Evolutionary conservation across 2,329 filamentous ascomycete species (phyloP), one percentile per base, ranked within the genome.

Genomic region (Cylindrodendrum hubeiense): DNA sequence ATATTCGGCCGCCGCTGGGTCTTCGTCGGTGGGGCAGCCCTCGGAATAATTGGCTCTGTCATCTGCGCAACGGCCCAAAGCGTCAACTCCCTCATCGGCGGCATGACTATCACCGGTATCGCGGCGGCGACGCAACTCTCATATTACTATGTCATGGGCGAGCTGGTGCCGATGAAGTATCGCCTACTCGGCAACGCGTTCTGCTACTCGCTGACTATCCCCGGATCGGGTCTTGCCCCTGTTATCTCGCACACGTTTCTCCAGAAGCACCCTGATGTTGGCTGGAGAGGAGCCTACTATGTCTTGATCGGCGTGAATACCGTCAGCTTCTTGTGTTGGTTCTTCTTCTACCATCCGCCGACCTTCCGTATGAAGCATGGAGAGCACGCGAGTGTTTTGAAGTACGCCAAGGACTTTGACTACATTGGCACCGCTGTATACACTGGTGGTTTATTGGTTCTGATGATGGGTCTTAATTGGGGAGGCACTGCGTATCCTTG

Each of bases 121-220:
- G 79, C 78, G 5, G 76, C 75, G 5, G 67, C 79, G 7, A 75
- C 75, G 2, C 80, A 82, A 67, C 71, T 81, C 22, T 78, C 77
- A 17, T 82, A 78, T 75, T 74, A 72, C 57, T 78, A 77, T 49
- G 75, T 79, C 30, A 71, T 80, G 60, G 75, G 72, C 15, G 80
- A 82, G 68, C 72, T 82, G 21, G 78, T 81, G 7, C 78, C 79
- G 12, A 81, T 79, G 69, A 78, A 78, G 67, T 67, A 75, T 26
- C 79, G 80, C 33, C 74, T 77, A 44, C 49, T 72, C 10, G 77
- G 75, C 26, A 77, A 76, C 53, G 71, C 75, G 10, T 72, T 74
- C 52, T 73, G 79, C 26, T 81, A 79, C 66, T 51, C 77, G 44
- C 73, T 75, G 30, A 75, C 74, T 15, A 71, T 78, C 59, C 77